Conservation (phyloP, 495 filamentous ascomycete genomes). For the Baudoinia panamericana region DNA sequence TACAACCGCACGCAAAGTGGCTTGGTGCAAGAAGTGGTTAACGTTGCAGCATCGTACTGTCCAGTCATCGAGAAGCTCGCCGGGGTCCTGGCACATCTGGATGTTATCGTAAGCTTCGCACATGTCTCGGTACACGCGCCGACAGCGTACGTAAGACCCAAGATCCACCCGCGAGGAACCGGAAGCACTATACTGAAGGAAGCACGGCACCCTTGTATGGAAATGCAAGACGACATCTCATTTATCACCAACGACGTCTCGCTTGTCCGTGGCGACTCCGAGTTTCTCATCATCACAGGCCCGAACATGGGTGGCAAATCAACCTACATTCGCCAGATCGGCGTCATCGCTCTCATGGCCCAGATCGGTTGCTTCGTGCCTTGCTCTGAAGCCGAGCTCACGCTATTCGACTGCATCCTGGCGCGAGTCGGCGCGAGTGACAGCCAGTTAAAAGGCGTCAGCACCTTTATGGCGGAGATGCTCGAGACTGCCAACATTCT, state of each 20-base stretch:
- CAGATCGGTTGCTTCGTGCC: conserved; percentile 96
- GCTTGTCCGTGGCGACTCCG: conserved; percentile 64
- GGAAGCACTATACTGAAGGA: conserved; percentile 87
- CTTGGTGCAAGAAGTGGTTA: conserved; percentile 83
- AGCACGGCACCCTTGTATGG: conserved; percentile 95
- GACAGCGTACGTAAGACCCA: conserved; percentile 78
- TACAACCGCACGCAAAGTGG: conserved; percentile 93
- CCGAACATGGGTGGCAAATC: conserved; percentile 99
- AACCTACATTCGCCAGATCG: conserved; percentile 96
- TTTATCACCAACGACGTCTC: conserved; percentile 98
- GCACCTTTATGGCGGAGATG: conserved; percentile 99
- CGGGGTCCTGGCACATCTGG: conserved; percentile 79
- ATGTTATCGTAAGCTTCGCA: conserved; percentile 92
- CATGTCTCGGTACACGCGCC: conserved; percentile 92
- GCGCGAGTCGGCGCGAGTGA: conserved; percentile 92
- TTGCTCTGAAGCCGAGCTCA: conserved; percentile 76
- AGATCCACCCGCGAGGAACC: conserved; percentile 77
- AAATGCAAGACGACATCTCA: conserved; percentile 95
- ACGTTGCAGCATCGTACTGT: conserved; percentile 85
- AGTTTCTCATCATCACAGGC: conserved; percentile 93
- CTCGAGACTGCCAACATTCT: conserved; percentile 97
- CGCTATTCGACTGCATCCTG: conserved; percentile 95
- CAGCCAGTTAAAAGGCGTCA: conserved; percentile 93
- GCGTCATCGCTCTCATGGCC: conserved; percentile 94
- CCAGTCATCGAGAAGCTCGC: conserved; percentile 86